Evolutionary conservation across 768 basidiomycete species (phyloP).

Genomic region (Fomitopsis serialis): DNA sequence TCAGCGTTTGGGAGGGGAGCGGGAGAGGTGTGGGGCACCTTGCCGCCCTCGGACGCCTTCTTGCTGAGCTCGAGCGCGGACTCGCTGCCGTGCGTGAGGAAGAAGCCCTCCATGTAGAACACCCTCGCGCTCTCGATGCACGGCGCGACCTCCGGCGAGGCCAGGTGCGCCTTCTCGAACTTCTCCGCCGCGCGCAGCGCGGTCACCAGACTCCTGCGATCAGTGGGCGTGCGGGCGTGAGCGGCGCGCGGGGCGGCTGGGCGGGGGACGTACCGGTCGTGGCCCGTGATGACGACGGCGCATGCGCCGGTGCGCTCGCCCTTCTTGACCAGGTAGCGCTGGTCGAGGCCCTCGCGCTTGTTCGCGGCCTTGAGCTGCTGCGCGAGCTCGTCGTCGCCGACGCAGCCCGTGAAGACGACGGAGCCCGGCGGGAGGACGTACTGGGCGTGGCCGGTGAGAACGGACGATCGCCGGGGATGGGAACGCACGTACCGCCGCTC

Average conservation of each 20-base stretch:
- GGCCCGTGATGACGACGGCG: constrained; percentile 91
- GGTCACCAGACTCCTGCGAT: constrained; percentile 83
- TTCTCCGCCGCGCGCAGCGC: constrained; percentile 87
- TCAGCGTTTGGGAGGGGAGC: background rate
- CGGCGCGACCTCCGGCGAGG: constrained; percentile 66
- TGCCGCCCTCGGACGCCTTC: constrained; percentile 68
- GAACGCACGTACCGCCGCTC: constrained; percentile 72
- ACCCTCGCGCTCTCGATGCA: constrained; percentile 76
- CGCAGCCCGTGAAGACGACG: constrained; percentile 91
- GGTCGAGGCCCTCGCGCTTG: constrained; percentile 82
- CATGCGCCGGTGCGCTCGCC: constrained; percentile 93
- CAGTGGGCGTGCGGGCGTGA: background rate
- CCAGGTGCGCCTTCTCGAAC: constrained; percentile 78
- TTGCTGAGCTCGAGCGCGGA: constrained; percentile 69
- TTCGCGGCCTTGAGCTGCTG: constrained; percentile 87
- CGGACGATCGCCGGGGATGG: background rate
- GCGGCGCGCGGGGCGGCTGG: background rate
- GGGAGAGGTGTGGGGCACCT: constrained; percentile 41
- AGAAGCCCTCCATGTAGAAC: constrained; percentile 96
- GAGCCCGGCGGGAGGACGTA: constrained; percentile 85
- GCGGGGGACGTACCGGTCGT: constrained; percentile 63
- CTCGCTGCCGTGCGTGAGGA: constrained; percentile 88
- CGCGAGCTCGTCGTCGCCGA: constrained; percentile 90
- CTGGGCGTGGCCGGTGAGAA: constrained; percentile 34
- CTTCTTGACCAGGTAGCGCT: constrained; percentile 85